Percentiles rank a stretch among this genome's conserved stretches.
Conservation (phyloP, 805 yeast species). For the Cyberlindnera lachancei region DNA sequence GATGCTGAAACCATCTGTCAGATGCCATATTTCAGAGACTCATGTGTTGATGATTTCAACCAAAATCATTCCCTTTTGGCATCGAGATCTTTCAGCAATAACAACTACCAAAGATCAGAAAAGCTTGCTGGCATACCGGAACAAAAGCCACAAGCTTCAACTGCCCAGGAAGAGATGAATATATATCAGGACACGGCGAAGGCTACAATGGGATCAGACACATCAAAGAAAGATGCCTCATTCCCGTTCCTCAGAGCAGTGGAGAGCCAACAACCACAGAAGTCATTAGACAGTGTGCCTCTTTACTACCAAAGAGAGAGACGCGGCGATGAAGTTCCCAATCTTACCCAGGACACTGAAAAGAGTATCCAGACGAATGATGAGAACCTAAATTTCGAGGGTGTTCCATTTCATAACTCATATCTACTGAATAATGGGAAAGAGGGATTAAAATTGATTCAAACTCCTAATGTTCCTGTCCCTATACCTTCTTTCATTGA, state of each 20-base stretch:
- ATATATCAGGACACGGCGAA: slow-evolving; percentile 3
- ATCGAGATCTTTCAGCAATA: slow-evolving; percentile 1
- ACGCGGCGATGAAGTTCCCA: slow-evolving; percentile 6
- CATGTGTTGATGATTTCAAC: slow-evolving; percentile 26
- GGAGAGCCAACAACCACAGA: neutral
- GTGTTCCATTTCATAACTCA: neutral
- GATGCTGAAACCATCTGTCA: slow-evolving; percentile 40
- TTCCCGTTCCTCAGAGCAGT: slow-evolving; percentile 7
- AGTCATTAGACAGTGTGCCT: neutral
- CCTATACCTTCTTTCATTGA: neutral
- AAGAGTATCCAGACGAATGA: slow-evolving; percentile 8
- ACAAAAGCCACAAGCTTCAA: too few species aligned
- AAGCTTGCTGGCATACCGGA: slow-evolving; percentile 10
- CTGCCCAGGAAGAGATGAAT: too few species aligned
- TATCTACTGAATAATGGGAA: neutral
- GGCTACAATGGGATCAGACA: slow-evolving; percentile 5
- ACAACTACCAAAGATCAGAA: slow-evolving; percentile 9
- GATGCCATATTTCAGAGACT: slow-evolving; percentile 47
- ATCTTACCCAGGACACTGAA: slow-evolving; percentile 7
- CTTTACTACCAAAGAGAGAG: too few species aligned
- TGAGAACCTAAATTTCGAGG: slow-evolving; percentile 8
- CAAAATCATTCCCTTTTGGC: neutral
- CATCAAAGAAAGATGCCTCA: slow-evolving; percentile 1
- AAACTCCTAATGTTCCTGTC: neutral
- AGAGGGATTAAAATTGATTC: slow-evolving; percentile 2